Base-by-base conservation (phyloP, 2,329 filamentous ascomycete species). In the Pestalotiopsis sp. region DNA sequence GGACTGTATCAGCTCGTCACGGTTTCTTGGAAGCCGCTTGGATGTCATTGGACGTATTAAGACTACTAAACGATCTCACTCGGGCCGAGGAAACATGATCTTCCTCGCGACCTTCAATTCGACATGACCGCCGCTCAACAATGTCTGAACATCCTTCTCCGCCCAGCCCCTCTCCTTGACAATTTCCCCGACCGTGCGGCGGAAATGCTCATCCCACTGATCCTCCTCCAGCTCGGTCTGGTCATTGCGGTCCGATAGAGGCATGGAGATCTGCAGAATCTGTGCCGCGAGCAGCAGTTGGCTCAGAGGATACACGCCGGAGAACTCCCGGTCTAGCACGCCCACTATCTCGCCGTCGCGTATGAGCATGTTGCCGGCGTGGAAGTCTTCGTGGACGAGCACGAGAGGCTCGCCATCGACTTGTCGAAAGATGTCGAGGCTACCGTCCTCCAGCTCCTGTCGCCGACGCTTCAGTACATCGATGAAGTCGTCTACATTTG, bases 261-360 rank as follows among this genome's bases (percentile, higher is more conserved):
- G 41, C 14, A 45, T 45, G 17, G 41, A 45, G 4, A 45, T 45
- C 41, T 45, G 41, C 41, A 45, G 9, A 45, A 45, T 45, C 14
- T 45, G 41, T 45, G 41, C 41, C 41, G 41, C 14, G 14, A 45
- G 41, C 41, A 45, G 13, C 9, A 45, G 9, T 25, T 71, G 68
- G 20, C 70, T 68, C 12, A 71, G 31, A 3, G 70, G 70, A 57
- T 70, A 71, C 2, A 66, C 63, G 14, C 70, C 70, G 3, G 70
- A 66, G 57, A 71, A 71, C 2, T 70, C 68, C 70, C 70, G 70
- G 36, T 70, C 70, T 1, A 71, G 13, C 2, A 71, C 40, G 11
- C 68, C 68, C 2, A 27, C 20, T 9, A 71, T 64, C n/a, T 65
- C 20, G 20, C 57, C 63, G 9, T 68, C 66, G 1, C 20, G 45